These are phyloP conservation scores for Erythrobasidium hasegawianum DNA, from an alignment of 1,284 basidiomycete species.

Conservation along the genomic window DNA sequence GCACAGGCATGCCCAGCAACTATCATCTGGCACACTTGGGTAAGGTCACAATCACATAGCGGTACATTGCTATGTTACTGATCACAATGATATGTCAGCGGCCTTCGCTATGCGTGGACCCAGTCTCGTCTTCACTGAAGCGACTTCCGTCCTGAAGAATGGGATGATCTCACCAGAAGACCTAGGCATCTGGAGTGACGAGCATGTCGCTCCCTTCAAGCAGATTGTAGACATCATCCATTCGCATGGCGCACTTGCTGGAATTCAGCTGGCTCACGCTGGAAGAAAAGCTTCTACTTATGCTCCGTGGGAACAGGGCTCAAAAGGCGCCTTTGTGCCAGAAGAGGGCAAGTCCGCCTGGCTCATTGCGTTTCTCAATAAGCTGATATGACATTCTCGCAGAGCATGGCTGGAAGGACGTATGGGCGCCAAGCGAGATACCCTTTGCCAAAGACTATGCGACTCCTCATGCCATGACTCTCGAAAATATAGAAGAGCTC, in stretches of 20 bases:
- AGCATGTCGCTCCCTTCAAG: constrained; percentile 64
- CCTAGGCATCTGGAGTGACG: constrained; percentile 67
- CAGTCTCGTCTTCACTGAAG: constrained; percentile 42
- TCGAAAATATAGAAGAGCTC: constrained; percentile 59
- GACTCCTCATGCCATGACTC: constrained; percentile 58
- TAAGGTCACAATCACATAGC: no score
- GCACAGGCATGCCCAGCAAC: constrained; percentile 65
- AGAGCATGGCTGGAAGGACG: constrained; percentile 68
- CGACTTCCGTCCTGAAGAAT: constrained; percentile 63
- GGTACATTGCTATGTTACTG: no score
- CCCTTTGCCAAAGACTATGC: constrained; percentile 56
- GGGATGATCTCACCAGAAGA: constrained; percentile 71
- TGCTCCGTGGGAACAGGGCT: constrained; percentile 29
- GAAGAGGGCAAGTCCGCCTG: constrained; percentile 44
- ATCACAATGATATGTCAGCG: no score
- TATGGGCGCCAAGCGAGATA: constrained; percentile 59
- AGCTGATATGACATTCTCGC: constrained; percentile 48
- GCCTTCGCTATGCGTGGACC: constrained; percentile 49
- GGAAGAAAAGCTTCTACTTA: constrained; percentile 63
- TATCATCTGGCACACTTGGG: constrained; percentile 73
- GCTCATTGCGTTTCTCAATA: constrained; percentile 42
- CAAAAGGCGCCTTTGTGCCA: constrained; percentile 11
- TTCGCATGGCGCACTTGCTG: constrained; percentile 58
- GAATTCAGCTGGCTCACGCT: constrained; percentile 74
- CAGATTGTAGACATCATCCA: constrained; percentile 72